phyloP scores from a whole-genome alignment of 2,329 filamentous ascomycete genomes.

The Alternaria hordeiaustralica region DNA sequence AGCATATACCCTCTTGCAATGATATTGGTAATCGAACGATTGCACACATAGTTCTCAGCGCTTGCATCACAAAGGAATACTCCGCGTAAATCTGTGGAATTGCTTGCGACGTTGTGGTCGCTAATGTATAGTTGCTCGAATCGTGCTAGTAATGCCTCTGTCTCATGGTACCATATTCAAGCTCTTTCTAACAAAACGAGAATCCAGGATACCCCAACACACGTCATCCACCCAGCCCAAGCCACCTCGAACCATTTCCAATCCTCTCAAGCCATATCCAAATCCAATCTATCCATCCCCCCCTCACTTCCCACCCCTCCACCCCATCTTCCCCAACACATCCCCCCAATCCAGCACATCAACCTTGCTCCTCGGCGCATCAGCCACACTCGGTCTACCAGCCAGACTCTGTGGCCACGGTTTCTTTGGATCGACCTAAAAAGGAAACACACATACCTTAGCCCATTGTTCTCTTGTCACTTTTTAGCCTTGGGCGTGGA shows the following conservation, averaged over 20 bases:
- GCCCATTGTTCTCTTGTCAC: not conserved
- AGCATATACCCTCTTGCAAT: not conserved
- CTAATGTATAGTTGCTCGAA: not conserved
- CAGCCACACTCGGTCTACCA: constrained; percentile 16
- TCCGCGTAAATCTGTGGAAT: not conserved
- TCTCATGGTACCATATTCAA: not conserved
- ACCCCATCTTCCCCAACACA: constrained; percentile 8
- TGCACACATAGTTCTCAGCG: not conserved
- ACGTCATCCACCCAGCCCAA: not conserved
- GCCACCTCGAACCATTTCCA: not conserved
- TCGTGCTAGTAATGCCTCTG: not conserved
- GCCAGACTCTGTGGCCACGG: constrained; percentile 26
- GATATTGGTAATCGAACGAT: not conserved
- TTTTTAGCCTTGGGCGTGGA: not conserved
- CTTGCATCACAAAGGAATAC: not conserved
- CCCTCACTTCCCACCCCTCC: not conserved
- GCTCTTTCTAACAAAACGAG: not conserved
- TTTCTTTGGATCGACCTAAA: constrained; percentile 20
- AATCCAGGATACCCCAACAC: not conserved
- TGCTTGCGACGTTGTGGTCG: not conserved
- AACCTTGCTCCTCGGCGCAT: constrained; percentile 16
- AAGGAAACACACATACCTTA: constrained; percentile 9
- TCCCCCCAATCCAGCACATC: constrained; percentile 29
- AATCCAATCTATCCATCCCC: not conserved
- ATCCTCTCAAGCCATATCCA: not conserved